Conservation (phyloP, 2,329 filamentous ascomycete species). For the Fusarium sp. region DNA sequence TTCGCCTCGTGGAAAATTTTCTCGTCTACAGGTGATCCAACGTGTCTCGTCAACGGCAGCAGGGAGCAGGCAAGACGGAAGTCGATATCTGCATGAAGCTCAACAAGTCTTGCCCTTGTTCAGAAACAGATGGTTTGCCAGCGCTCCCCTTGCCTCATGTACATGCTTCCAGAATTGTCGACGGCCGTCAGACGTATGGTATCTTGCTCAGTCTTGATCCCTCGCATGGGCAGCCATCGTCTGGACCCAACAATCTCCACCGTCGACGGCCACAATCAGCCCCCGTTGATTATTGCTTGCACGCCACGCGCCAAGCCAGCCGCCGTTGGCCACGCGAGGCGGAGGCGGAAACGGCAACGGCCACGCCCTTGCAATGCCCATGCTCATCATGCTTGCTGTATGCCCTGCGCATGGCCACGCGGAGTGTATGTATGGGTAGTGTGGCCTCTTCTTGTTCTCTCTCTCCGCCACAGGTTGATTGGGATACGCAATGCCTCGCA, state of each 20-base stretch:
- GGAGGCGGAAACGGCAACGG: constrained; percentile 7
- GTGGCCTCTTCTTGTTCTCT: background rate
- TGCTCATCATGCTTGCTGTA: background rate
- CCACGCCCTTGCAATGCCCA: background rate
- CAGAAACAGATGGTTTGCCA: constrained; percentile 10
- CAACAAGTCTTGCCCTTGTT: constrained; percentile 18
- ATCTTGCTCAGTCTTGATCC: constrained; percentile 22
- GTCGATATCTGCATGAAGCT: constrained; percentile 2
- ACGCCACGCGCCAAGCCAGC: constrained; percentile 22
- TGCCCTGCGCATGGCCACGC: background rate
- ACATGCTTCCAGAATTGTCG: constrained; percentile 14
- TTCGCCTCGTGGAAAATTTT: background rate
- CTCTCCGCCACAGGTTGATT: constrained; percentile 13
- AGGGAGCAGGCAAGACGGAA: background rate
- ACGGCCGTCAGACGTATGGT: background rate
- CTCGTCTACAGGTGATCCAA: background rate
- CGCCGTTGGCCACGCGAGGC: constrained; percentile 30
- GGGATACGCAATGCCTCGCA: constrained; percentile 18
- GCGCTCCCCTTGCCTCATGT: constrained; percentile 30
- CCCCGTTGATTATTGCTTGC: background rate
- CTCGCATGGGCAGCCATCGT: constrained; percentile 22
- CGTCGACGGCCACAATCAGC: background rate
- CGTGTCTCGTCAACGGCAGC: constrained; percentile 1
- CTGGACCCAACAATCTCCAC: constrained; percentile 29
- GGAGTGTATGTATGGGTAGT: background rate